phyloP scores from a whole-genome alignment of 2,329 filamentous ascomycete species.

The Sphaceloma murrayae region DNA sequence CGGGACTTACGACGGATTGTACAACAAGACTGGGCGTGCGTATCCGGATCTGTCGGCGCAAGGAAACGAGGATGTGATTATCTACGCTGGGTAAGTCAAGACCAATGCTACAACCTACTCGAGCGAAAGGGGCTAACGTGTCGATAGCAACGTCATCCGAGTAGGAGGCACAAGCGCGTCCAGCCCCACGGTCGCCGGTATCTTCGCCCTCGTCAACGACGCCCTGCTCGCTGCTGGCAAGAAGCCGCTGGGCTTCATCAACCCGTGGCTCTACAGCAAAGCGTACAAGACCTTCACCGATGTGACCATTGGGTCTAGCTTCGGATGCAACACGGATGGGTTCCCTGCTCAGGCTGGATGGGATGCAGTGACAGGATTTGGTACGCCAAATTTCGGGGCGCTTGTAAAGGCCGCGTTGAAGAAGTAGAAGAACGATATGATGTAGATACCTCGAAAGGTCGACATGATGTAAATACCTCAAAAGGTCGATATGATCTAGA shows the following conservation, averaged over 20 bases:
- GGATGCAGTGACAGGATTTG: conserved; percentile 29
- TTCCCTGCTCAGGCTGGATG: conserved; percentile 22
- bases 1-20: conserved; percentile 7
- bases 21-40: not conserved
- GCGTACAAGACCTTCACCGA: conserved; percentile 43
- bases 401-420: conserved; percentile 19
- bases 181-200: conserved; percentile 47
- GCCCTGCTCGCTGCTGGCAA: conserved; percentile 44
- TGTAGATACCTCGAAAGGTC: no score
- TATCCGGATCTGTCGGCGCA: conserved; percentile 15
- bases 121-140: no score
- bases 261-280: conserved; percentile 50
- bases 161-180: conserved; percentile 44
- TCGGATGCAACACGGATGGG: conserved; percentile 12
- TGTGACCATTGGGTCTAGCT: conserved; percentile 28
- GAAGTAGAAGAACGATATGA: no score
- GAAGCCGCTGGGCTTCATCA: conserved; percentile 46
- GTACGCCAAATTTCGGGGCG: conserved; percentile 24
- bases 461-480: no score
- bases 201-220: conserved; percentile 55
- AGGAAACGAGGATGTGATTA: conserved; percentile 20
- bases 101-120: no score
- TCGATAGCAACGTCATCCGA: no score
- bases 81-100: conserved; percentile 30
- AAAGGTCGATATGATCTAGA: no score